A percentile compares a stretch with the other conserved stretches of the same genome.
Evolutionary conservation across 495 filamentous ascomycete genomes (phyloP).

Genomic region (Talaromyces stipitatus): DNA sequence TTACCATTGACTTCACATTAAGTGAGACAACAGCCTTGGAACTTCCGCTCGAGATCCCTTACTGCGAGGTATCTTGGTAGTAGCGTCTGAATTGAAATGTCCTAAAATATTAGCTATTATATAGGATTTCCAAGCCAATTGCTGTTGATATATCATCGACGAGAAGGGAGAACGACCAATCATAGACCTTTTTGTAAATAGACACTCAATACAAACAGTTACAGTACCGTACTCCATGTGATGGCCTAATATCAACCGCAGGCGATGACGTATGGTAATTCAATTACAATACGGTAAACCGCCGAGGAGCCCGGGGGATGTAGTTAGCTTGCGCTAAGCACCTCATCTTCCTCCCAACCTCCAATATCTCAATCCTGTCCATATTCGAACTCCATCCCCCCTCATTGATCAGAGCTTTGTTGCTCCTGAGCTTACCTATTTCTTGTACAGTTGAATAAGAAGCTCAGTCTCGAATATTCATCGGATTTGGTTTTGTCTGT

Average conservation of each 20-base stretch:
- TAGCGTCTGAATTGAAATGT: neutral
- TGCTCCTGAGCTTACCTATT: neutral
- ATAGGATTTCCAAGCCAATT: too few relatives aligned
- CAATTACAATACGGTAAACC: neutral
- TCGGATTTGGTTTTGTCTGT: neutral
- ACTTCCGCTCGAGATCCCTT: neutral
- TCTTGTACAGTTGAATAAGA: neutral
- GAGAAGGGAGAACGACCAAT: neutral
- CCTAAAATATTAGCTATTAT: neutral
- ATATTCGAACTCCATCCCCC: neutral
- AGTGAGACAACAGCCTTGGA: too few relatives aligned
- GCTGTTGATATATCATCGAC: too few relatives aligned
- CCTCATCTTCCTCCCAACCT: neutral
- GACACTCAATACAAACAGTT: neutral
- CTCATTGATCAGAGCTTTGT: constrained; percentile 5
- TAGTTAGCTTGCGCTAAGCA: neutral
- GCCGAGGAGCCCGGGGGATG: neutral
- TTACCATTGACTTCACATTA: too few relatives aligned
- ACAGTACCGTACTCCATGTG: neutral
- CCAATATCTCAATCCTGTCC: neutral
- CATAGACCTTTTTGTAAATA: neutral
- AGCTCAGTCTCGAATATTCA: neutral
- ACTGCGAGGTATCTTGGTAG: neutral
- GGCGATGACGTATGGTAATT: neutral
- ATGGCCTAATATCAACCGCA: neutral